Percentiles rank a stretch among this genome's conserved stretches.
Conservation (phyloP, 1,284 basidiomycete genomes). For the Ustilago esculenta region DNA sequence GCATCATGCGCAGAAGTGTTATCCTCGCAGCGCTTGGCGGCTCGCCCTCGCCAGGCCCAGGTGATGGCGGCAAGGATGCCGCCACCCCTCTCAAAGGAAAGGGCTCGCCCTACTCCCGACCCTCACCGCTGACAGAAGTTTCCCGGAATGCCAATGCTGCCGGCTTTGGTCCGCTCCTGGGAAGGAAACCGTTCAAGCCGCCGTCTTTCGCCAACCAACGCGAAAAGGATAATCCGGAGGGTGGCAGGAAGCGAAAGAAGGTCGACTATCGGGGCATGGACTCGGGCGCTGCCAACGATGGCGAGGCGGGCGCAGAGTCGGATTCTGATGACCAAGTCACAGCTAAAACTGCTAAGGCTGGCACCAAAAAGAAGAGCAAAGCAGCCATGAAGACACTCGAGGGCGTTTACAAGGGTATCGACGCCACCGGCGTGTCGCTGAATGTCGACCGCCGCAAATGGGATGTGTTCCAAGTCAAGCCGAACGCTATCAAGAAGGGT, state of each 20-base stretch:
- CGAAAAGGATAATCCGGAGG: slow-evolving; percentile 26
- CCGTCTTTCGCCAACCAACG: slow-evolving; percentile 51
- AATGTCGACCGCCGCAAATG: slow-evolving; percentile 62
- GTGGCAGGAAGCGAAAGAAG: slow-evolving; percentile 57
- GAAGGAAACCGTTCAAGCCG: slow-evolving; percentile 63
- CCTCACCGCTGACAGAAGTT: slow-evolving; percentile 28
- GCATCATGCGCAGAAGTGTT: slow-evolving; percentile 36
- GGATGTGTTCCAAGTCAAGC: slow-evolving; percentile 56
- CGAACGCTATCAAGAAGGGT: slow-evolving; percentile 63
- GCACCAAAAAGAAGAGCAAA: slow-evolving; percentile 39
- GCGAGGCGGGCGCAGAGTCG: slow-evolving; percentile 40
- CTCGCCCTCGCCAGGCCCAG: slow-evolving; percentile 18
- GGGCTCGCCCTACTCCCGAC: slow-evolving; percentile 15
- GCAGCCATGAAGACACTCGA: slow-evolving; percentile 52
- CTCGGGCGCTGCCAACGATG: slow-evolving; percentile 39
- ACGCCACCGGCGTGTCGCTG: slow-evolving; percentile 61
- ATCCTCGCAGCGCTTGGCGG: slow-evolving; percentile 40
- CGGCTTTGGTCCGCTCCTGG: slow-evolving; percentile 55
- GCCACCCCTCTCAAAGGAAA: slow-evolving; percentile 17
- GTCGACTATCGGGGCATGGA: slow-evolving; percentile 64
- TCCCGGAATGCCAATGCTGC: slow-evolving; percentile 54
- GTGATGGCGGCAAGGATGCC: slow-evolving; percentile 13
- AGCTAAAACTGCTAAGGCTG: slow-evolving; percentile 16
- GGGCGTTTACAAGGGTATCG: slow-evolving; percentile 64
- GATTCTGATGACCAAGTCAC: slow-evolving; percentile 27